Base-by-base conservation (phyloP, 2,329 filamentous ascomycete species). In the Claviceps sp. region DNA sequence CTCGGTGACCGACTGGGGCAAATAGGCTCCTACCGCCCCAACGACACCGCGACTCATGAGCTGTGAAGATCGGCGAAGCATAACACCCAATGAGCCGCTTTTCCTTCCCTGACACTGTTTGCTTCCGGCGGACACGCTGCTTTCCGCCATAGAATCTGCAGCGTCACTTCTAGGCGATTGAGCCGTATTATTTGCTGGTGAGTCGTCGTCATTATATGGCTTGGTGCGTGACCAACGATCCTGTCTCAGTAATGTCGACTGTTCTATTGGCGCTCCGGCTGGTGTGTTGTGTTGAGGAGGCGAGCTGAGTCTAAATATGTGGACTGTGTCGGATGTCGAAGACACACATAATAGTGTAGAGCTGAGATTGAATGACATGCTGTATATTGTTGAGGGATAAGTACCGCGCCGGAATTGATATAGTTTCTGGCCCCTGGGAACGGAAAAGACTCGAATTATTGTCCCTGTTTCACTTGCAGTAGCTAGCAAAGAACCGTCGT, bases 381-480 rank as follows among this genome's bases (percentile, higher is more conserved):
- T 95, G 71, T 90, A 96, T 60, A 98, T 98, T 42, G 88, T 85
- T 1, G 90, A 90, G 0, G 93, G 93, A 68, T 96, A 96, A 2
- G 91, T 96, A 44, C 93, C 93, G 57, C 93, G 82, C 54, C 93
- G 82, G 70, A 98, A 98, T 65, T 98, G 91, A 67, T 90, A 97
- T 18, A 98, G 77, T 67, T 97, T 98, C 62, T 91, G 84, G 11
- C 88, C 93, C 57, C 84, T 82, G 2, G 93, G 93, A 1, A 98
- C 81, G 1, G 88, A 88, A 68, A 98, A 98, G 50, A 98, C 89
- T 16, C 93, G 84, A 57, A 98, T 95, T 55, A 98, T 95, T 0
- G 93, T 98, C 57, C 93, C 93, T 50, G 95, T 98, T 66, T 98
- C 93, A 22, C 91, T 97, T 1, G 93, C 88, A 2, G 93, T 98